Conservation (phyloP, 2,329 filamentous ascomycete species). For the Chaetothyriales sp. region DNA sequence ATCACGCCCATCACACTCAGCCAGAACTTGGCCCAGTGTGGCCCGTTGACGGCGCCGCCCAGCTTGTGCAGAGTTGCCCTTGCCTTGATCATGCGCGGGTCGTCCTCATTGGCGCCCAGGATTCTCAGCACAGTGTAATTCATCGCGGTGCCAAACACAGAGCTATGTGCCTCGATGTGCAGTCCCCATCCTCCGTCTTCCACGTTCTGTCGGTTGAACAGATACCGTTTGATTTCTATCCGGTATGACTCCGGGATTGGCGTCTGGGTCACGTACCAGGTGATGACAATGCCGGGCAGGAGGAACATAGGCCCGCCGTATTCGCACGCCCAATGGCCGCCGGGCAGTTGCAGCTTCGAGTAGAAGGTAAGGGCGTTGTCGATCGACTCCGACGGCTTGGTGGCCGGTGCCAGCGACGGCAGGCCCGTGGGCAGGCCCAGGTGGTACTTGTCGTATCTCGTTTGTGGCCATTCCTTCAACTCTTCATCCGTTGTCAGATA, state of each 20-base stretch:
- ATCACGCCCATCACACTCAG: constrained; percentile 68
- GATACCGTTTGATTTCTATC: constrained; percentile 82
- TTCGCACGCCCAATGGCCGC: constrained; percentile 92
- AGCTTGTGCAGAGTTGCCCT: constrained; percentile 67
- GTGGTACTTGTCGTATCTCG: constrained; percentile 74
- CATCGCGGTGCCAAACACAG: constrained; percentile 75
- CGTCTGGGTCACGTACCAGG: constrained; percentile 80
- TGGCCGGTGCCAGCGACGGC: constrained; percentile 54
- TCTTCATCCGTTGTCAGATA: constrained; percentile 64
- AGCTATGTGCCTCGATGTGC: constrained; percentile 86
- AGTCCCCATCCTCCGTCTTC: constrained; percentile 94
- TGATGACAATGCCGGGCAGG: constrained; percentile 66
- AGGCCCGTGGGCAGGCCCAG: constrained; percentile 64
- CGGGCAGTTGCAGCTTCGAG: constrained; percentile 70
- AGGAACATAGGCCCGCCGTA: constrained; percentile 97
- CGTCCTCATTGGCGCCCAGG: constrained; percentile 67
- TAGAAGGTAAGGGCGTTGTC: constrained; percentile 78
- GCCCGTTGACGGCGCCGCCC: constrained; percentile 67
- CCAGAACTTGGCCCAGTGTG: constrained; percentile 98
- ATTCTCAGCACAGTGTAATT: constrained; percentile 75
- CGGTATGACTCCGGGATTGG: constrained; percentile 65
- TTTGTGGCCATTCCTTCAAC: constrained; percentile 66
- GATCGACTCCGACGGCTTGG: constrained; percentile 60
- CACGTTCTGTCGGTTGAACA: constrained; percentile 69
- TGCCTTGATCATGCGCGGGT: constrained; percentile 73